Conservation (phyloP, 441 rosid species). For the Pelargonium cotyledonis region DNA sequence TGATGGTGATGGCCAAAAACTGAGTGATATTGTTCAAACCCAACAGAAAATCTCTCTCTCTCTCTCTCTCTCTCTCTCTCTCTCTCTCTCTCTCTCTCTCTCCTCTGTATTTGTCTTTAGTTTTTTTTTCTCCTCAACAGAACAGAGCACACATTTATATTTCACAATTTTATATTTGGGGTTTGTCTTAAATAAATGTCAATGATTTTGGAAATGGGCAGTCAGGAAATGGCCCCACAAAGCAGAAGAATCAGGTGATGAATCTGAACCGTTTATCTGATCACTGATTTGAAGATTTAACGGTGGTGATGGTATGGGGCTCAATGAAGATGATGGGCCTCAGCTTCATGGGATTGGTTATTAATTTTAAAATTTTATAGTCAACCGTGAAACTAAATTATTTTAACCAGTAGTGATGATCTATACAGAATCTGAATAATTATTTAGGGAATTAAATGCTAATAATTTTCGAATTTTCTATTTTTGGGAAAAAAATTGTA, state of each 20-base stretch:
- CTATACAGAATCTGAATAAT: too few relatives aligned
- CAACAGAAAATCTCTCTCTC: slow-evolving; percentile 13
- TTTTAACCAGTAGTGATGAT: background rate
- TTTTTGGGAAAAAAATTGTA: background rate
- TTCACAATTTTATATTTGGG: too few relatives aligned
- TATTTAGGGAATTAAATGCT: background rate
- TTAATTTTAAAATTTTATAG: background rate
- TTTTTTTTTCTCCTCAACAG: background rate
- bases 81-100: slow-evolving; percentile 10
- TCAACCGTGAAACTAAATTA: background rate
- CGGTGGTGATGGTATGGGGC: background rate
- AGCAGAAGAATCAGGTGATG: background rate
- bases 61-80: too few relatives aligned
- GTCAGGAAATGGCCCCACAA: background rate
- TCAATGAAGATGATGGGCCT: background rate
- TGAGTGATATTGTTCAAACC: slow-evolving; percentile 21
- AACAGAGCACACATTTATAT: too few relatives aligned
- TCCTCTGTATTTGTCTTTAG: background rate
- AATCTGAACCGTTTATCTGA: background rate
- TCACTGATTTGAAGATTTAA: background rate
- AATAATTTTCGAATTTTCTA: background rate
- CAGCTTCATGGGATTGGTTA: too few relatives aligned
- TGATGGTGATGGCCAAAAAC: slow-evolving; percentile 35
- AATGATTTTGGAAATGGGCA: background rate
- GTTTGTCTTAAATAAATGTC: background rate